Base-by-base conservation (phyloP, 1,139 yeast genomes). In the Pichiaceae sp. region DNA sequence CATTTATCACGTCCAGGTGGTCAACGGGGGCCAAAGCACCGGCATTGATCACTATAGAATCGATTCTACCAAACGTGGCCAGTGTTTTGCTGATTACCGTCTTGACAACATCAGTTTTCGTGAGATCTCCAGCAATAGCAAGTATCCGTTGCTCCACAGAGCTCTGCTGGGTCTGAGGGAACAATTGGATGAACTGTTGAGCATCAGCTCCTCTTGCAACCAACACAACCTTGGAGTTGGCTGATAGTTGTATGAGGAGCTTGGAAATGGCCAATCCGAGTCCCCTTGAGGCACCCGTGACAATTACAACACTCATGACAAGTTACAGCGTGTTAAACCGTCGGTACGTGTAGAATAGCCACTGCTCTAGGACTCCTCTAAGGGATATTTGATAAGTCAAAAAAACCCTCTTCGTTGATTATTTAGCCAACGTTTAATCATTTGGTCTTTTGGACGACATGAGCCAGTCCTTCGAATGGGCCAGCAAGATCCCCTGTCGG, bases 21-120 rank as follows among this genome's bases (percentile, higher is more conserved):
- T 71, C 71, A 3, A 89, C 95, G 0, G 96, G 96, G 19, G 78
- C 89, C 42, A 91, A 62, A 0, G 80, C 75, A 3, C 96, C 97
- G 2, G 97, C 97, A 60, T 91, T 89, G 41, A 87, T 78, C 33
- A 91, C 70, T 5, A 86, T 57, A 0, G 91, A 75, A 50, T 83
- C 77, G 32, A 91, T 61, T 24, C 65, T 62, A 3, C 87, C 91
- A 52, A 71, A 79, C 41, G 64, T 64, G 4, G 53, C 44, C 9
- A 72, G 48, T 0, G 89, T 78, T 17, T 59, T 38, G 1, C 62
- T 57, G 14, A 82, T 66, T 1, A 82, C 71, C 17, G 52, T 42
- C 18, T 50, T 43, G 6, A 66, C 51, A 1, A 68, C 63, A 4
- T 52, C 42, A 3, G 56, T 48, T 17, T 75, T 69, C 1, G 81